Evolutionary conservation across 805 yeast genomes (phyloP), one percentile per base, ranked within the genome.

Genomic region (Torulaspora indica): DNA sequence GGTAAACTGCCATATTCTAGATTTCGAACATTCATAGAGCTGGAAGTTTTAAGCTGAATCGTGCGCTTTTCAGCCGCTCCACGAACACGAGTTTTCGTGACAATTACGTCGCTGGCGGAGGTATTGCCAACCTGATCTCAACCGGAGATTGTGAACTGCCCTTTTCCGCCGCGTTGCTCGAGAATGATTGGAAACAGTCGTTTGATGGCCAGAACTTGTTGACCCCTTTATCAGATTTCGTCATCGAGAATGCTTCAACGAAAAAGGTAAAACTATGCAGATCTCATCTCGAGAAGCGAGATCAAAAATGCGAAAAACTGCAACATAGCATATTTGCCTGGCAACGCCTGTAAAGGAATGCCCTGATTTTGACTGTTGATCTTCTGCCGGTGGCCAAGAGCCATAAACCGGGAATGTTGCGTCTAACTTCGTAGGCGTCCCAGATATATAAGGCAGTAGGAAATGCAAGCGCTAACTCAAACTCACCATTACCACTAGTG

Each of bases 181-280:
- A 38, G 33, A 38, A 20, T 38, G 17, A 29, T 12, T 17, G 40
- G 23, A 24, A 23, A 10, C 23, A 12, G 42, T 33, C 12, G 36
- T 24, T 31, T 25, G 29, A 22, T n/a, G 42, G 36, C 42, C 29
- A 31, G 35, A 38, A 31, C 23, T 13, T 20, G n/a, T 14, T 14
- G 3, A 7, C 5, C 22, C 5, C 22, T 20, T 20, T 5, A 20
- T 20, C 5, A 20, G 22, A 13, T 14, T 38, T 38, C 42, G 42
- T 38, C 42, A 38, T 38, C 36, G 35, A 31, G 42, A 38, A 38
- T 38, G 42, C 24, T 13, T 24, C n/a, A 23, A 20, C 35, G 23
- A 31, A 38, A 31, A 15, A 14, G 36, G 42, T 31, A 38, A 38
- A 38, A 31, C 23, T 29, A 38, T 38, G 42, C 36, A 31, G 42